Percentiles rank a stretch among this genome's conserved stretches.
Evolutionary conservation across 352 stramenopile species (phyloP).

Genomic region (Globisporangium nodosum): DNA sequence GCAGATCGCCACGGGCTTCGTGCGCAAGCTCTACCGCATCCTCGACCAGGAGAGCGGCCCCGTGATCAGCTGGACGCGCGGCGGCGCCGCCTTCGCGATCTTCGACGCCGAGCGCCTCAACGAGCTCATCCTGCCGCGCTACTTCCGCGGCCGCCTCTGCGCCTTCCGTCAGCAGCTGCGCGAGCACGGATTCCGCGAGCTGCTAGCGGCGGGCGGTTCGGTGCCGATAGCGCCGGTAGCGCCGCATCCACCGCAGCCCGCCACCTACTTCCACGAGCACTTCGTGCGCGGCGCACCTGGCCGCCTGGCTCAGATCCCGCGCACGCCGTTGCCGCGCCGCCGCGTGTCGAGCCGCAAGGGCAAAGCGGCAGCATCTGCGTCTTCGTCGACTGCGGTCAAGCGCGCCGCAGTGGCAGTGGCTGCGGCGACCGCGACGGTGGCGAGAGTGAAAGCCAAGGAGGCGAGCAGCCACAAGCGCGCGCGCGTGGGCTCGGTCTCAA

Average conservation of each 20-base stretch:
- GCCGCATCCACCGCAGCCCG: neutral
- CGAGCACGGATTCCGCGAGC: constrained; percentile 53
- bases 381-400: neutral
- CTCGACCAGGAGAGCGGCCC: constrained; percentile 47
- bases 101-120: constrained; percentile 42
- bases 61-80: constrained; percentile 53
- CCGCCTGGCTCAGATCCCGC: constrained; percentile 29
- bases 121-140: constrained; percentile 43
- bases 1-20: constrained; percentile 58
- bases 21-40: constrained; percentile 75
- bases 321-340: constrained; percentile 29
- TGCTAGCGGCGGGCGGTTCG: constrained; percentile 6
- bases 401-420: neutral
- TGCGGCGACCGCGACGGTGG: no score
- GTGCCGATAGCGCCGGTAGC: constrained; percentile 6
- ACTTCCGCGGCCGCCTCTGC: constrained; percentile 59
- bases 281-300: constrained; percentile 46
- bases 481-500: neutral
- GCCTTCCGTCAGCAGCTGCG: constrained; percentile 65
- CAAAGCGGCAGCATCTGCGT: constrained; percentile 4
- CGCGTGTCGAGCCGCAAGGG: constrained; percentile 18
- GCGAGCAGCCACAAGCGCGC: constrained; percentile 16
- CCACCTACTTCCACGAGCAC: constrained; percentile 30
- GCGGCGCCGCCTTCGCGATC: constrained; percentile 52
- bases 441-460: no score